Base-by-base conservation (phyloP, 2,329 filamentous ascomycete species). In the Boeremia lycopersici region DNA sequence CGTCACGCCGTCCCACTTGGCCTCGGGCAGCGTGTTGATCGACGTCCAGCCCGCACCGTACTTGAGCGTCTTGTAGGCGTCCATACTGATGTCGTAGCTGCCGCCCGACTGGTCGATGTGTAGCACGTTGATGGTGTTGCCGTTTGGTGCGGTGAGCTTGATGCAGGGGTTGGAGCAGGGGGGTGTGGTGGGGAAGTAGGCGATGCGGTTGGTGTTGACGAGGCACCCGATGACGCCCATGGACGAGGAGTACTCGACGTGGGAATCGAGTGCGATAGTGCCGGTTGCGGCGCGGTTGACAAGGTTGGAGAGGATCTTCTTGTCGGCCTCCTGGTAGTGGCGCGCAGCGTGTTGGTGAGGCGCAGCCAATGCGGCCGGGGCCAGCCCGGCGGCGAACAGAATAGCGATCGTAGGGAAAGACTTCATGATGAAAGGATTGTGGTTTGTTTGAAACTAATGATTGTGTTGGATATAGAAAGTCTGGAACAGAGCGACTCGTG, bases 51-150 rank as follows among this genome's bases (percentile, higher is more conserved):
- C 76, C 52, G 77, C 65, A 57, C 83, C 84, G 29, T 78, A 81
- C 61, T 74, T 74, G 36, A 86, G 81, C 64, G 82, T 82, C 77
- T 84, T 85, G 82, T 82, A 86, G 40, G 84, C 84, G 59, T 86
- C 84, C 76, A 86, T 86, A 49, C 77, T 81, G 73, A 87, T 80
- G 71, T 87, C 84, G 70, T 83, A 72, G 49, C 84, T 84, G 41
- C 83, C 83, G 31, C 76, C 77, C 0, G 83, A 86, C 46, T 77
- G 73, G 74, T 86, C 84, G 56, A 86, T 76, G 68, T 80, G 80
- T 56, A 86, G 79, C 45, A 91, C 82, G 62, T 84, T 78, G 54
- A 88, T 71, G 31, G 72, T 77, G 56, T 82, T 81, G 51, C 74
- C 81, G 43, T 71, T 76, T 8, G 54, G 49, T 69, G 82, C 74